Conservation (phyloP, 2,329 filamentous ascomycete species). For the Knoxdaviesia proteae region DNA sequence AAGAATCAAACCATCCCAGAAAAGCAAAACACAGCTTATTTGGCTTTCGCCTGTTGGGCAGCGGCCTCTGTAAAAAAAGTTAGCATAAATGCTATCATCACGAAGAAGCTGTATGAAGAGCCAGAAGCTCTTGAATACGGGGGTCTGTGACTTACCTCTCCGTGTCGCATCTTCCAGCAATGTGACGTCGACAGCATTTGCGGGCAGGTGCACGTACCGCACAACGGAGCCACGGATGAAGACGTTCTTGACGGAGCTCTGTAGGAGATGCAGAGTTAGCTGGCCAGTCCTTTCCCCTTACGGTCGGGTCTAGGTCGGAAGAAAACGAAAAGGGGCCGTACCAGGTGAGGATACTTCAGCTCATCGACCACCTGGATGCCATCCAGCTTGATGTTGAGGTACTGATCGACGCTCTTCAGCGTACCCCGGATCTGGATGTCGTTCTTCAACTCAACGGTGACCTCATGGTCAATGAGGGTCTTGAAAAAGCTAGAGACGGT, state of each 20-base stretch:
- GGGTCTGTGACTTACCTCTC: constrained; percentile 37
- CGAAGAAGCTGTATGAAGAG: too few species aligned
- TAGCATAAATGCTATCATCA: too few species aligned
- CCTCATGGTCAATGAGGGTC: constrained; percentile 89
- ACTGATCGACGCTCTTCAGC: constrained; percentile 94
- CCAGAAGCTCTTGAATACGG: background rate
- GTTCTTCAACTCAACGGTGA: constrained; percentile 98
- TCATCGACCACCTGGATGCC: constrained; percentile 86
- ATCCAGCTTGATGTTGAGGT: constrained; percentile 97
- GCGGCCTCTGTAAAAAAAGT: constrained; percentile 25
- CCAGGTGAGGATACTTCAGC: constrained; percentile 83
- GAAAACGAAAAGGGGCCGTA: constrained; percentile 15
- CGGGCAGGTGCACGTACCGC: constrained; percentile 75
- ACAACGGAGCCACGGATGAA: constrained; percentile 90
- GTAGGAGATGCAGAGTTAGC: background rate
- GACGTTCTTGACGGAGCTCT: constrained; percentile 76
- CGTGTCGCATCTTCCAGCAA: constrained; percentile 79
- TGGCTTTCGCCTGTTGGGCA: constrained; percentile 35
- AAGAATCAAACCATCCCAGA: too few species aligned
- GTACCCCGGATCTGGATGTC: constrained; percentile 93
- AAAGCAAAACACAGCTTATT: constrained; percentile 12
- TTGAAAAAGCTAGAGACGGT: constrained; percentile 65
- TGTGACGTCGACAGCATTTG: constrained; percentile 62
- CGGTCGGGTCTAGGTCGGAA: too few species aligned
- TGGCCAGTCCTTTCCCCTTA: too few species aligned